Evolutionary conservation across 164 flowering plant genomes (phyloP), one percentile per base, ranked within the genome.

Genomic region (Tetrastigma voinierianum): DNA sequence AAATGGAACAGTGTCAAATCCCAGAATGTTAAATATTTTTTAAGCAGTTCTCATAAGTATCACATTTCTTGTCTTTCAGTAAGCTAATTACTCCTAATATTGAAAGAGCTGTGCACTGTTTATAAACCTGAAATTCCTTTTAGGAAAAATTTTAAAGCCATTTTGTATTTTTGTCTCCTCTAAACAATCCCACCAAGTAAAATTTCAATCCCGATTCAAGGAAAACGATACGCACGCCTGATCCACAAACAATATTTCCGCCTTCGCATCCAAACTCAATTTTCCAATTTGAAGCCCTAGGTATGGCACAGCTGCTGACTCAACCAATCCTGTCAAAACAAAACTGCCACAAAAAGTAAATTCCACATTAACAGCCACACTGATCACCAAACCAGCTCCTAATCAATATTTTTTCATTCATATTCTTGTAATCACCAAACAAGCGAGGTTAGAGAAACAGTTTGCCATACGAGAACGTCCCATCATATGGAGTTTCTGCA

Each of bases 401-500:
- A 18, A 16, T 53, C 21, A 18, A 11, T 13, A 18, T 9, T 14
- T 14, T 10, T 17, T 18, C 3, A 46, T 32, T 10, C 40, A 45
- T 9, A 62, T 52, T 61, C 65, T 89, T 97, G 88, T 65, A 90
- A 59, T 78, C 88, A 96, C 77, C 96, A 90, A 45, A 93, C 94
- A 74, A 89, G 62, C 54, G 90, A 86, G 58, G 91, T 89, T 61
- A 95, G 77, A 13, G 85, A 74, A 69, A 84, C 80, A 9, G 90
- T 88, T 70, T 82, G 94, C 97, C 97, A 89, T 61, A 81, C 79
- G 17, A 96, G 98, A 59, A 92, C 97, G 25, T 90, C 86, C 97
- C 97, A 95, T 2, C 96, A 79, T 77, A 77, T 69, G 69, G 49
- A 95, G 78, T 19, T 74, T 82, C 96, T 90, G 74, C 32, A 46